Base-by-base conservation (phyloP, 306 rosid species). In the Malus fusca region DNA sequence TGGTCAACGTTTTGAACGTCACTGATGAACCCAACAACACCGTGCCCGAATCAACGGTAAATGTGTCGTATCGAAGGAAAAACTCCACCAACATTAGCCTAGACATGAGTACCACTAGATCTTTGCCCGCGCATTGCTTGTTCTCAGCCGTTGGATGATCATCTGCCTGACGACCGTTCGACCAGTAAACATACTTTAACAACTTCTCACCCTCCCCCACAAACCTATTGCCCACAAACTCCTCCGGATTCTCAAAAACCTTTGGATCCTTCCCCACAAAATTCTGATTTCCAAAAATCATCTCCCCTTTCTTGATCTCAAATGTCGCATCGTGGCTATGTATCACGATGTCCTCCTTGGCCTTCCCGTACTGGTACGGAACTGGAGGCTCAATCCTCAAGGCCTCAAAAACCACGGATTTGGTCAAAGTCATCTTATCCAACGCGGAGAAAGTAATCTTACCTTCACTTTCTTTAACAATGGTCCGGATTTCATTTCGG, bases 381-480 rank as follows among this genome's bases (percentile, higher is more conserved):
- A 92, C 93, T 3, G 93, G 93, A 2, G 97, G 96, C 7, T 92
- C 93, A 3, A 92, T 87, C 66, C 97, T 80, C 0, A 92, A 31
- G 1, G 72, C 80, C 51, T 92, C 97, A 60, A 85, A 90, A 3
- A 90, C 92, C 18, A 76, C 88, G 0, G 97, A 90, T 19, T 87
- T 92, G 0, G 87, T 87, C 83, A 92, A 66, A 68, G 75, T 70
- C 93, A 92, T 82, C 80, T 81, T 82, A 2, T 87, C 85, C 74
- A 92, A 60, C 11, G 91, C 84, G 0, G 48, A 2, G 0, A 86
- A 15, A 46, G 76, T 87, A 1, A 90, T 70, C 30, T 83, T 82
- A 7, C 88, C 88, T 60, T 84, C 88, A 1, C 8, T 35, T 1
- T 77, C 78, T 2, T 60, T 84, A 1, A 90, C 82, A 10, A 86